Base-by-base conservation (phyloP, 495 filamentous ascomycete species). In the Penicillium goetzii region DNA sequence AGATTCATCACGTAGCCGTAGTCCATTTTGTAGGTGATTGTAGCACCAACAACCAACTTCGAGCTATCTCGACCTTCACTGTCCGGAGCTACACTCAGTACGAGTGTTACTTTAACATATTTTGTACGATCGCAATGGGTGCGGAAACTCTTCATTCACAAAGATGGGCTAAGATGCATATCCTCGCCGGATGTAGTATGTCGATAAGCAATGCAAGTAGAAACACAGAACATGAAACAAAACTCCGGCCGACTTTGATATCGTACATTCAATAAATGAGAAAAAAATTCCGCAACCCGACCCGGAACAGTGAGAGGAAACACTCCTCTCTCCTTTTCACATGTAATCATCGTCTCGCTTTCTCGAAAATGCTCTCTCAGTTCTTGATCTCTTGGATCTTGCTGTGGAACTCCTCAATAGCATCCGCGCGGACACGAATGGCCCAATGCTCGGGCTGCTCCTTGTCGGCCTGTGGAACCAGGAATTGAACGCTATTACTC, bases 361-460 rank as follows among this genome's bases (percentile, higher is more conserved):
- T 11, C 38, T 23, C 19, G 21, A 12, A n/a, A n/a, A 26, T n/a
- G 36, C 4, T 5, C 3, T 17, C 17, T 36, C 66, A 74, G 52
- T 72, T 65, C 50, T 73, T 74, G 60, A 65, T 63, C 23, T 61
- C 56, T 45, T 74, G 34, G 21, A 73, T 63, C 33, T 61, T 60
- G 2, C 51, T 41, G 54, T 60, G 78, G 63, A 89, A 58, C 28
- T 74, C 74, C 4, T 75, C 74, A 1, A 82, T 78, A 32, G 84
- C 65, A n/a, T 80, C 76, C 56, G 78, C 68, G 78, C 88, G 90
- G 28, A 88, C 82, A 58, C 87, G 85, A 15, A 91, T 65, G 34
- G 88, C 78, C 86, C 87, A 91, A 6, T 84, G 83, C 62, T 89
- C 86, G 17, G 86, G 65, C 5, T 76, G 62, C 4, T 76, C 73